Percentiles rank a stretch among this genome's conserved stretches.
phyloP scores from a whole-genome alignment of 108 stramenopile genomes.

The Cyclotella cryptica region DNA sequence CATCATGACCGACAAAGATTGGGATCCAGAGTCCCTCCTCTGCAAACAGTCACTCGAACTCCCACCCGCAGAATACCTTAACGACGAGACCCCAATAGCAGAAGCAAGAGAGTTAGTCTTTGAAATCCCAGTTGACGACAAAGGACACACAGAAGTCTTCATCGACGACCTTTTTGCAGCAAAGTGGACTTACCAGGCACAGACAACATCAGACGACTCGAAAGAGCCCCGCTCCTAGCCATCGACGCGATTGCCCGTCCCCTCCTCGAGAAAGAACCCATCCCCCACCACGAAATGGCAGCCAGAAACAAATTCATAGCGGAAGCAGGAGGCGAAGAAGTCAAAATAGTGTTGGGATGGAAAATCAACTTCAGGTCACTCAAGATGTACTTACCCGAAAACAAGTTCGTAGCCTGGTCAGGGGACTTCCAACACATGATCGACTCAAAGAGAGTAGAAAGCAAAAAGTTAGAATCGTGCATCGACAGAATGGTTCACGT shows the following conservation, averaged over 20 bases:
- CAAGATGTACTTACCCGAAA: constrained; percentile 16
- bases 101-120: constrained; percentile 21
- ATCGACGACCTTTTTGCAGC: constrained; percentile 22
- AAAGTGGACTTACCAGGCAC: too few relatives aligned
- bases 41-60: constrained; percentile 1
- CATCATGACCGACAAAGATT: constrained; percentile 14
- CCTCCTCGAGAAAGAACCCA: background rate
- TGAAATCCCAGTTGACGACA: constrained; percentile 18
- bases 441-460: background rate
- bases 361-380: constrained; percentile 14
- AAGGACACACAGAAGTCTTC: constrained; percentile 29
- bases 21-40: constrained; percentile 24
- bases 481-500: constrained; percentile 24
- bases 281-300: constrained; percentile 22
- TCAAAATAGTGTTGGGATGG: constrained; percentile 38
- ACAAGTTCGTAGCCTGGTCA: constrained; percentile 41
- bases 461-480: constrained; percentile 15
- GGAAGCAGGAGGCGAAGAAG: constrained; percentile 20
- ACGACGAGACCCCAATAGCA: constrained; percentile 15
- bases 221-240: constrained; percentile 17
- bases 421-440: constrained; percentile 3
- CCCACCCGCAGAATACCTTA: background rate
- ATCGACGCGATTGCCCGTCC: constrained; percentile 10
- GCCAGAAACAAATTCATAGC: constrained; percentile 2
- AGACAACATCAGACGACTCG: constrained; percentile 3